Base-by-base conservation (phyloP, 108 stramenopile genomes). In the Cylindrotheca fusiformis region DNA sequence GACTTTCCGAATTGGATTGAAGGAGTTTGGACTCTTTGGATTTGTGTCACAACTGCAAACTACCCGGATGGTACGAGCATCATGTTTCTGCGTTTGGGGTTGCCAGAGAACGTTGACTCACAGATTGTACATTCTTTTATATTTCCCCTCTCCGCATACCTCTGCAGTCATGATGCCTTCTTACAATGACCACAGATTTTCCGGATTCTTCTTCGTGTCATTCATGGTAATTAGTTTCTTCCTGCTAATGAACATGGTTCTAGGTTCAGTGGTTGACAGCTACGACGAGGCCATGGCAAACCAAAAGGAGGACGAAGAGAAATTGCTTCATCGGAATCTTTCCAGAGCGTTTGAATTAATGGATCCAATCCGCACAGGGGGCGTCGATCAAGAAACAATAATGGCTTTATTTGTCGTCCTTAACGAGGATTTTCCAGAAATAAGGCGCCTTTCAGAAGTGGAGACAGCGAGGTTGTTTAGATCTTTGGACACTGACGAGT, bases 141-240 rank as follows among this genome's bases (percentile, higher is more conserved):
- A n/a, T n/a, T n/a, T n/a, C n/a, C n/a, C n/a, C n/a, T n/a, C n/a
- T n/a, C n/a, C n/a, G n/a, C n/a, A n/a, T n/a, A n/a, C n/a, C n/a
- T n/a, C 6, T 41, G 14, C 36, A 41, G 79, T 90, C 10, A 85
- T 85, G 82, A 93, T 89, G 87, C 75, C 82, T 20, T 69, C 78
- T 3, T 93, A 87, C 77, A 89, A 86, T 52, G 60, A 79, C 33
- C 75, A 86, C 59, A 74, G 87, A 26, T 55, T 80, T 29, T 60
- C 71, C n/a, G 76, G 71, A 27, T 10, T 88, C 20, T 93, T 72
- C 64, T 93, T 87, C 33, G 64, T 88, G 14, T 71, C 72, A 27
- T 93, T 82, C 60, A 89, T 93, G 86, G 44, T 80, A 14, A 48
- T 93, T 45, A 57, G 76, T 1, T 90, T 84, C 76, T 93, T 88